Percentiles rank a stretch among this genome's conserved stretches.
These are phyloP conservation scores for Eucalyptus lansdowneana DNA, from an alignment of 345 rosid species.

Conservation along the genomic window DNA sequence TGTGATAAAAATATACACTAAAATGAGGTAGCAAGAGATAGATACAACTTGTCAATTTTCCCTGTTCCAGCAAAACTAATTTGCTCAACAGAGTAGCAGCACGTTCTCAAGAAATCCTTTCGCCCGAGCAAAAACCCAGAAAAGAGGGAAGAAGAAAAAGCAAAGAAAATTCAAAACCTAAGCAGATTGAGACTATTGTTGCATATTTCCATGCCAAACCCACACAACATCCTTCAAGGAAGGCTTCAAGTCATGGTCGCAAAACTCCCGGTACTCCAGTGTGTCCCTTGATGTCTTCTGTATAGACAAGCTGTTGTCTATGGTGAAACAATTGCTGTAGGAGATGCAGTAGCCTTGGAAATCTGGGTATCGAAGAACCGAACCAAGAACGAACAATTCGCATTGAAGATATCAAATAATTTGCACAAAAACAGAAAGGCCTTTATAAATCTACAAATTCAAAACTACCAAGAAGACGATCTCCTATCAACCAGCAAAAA, in stretches of 20 bases:
- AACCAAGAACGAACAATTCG: no score
- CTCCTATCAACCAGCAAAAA: no score
- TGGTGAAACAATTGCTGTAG: no score
- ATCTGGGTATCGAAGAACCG: no score
- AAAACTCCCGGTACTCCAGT: slow-evolving; percentile 55
- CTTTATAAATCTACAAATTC: no score
- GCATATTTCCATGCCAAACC: slow-evolving; percentile 58
- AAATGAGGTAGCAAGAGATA: not conserved
- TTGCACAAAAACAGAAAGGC: no score
- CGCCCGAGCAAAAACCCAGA: not conserved
- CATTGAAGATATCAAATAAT: no score
- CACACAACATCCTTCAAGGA: slow-evolving; percentile 85
- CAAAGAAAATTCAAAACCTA: not conserved
- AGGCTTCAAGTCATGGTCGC: slow-evolving; percentile 52
- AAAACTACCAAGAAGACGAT: no score
- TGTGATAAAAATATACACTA: not conserved
- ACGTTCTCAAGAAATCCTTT: not conserved
- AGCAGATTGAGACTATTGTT: not conserved
- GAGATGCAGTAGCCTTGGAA: no score
- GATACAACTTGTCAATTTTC: not conserved
- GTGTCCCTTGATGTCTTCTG: slow-evolving; percentile 73
- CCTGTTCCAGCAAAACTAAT: not conserved
- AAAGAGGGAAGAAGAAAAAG: not conserved
- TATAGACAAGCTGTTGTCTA: no score
- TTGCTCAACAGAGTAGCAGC: not conserved